Evolutionary conservation across 179 eudicot species (phyloP), one percentile per base, ranked within the genome.

Genomic region (Actinidia arguta): DNA sequence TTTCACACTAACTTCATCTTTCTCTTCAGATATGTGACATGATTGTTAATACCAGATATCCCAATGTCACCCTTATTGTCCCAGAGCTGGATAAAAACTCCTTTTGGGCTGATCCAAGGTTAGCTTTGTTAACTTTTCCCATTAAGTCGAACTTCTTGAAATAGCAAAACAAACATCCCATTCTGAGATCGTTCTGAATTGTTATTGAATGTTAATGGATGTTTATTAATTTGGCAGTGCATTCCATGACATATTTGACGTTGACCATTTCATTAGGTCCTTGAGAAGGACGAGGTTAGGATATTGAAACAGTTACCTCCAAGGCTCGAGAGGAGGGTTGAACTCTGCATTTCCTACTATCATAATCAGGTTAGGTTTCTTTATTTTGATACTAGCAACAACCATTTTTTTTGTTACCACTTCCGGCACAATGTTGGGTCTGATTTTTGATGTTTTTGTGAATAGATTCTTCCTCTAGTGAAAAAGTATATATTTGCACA

Each of bases 71-170:
- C 63, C 93, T 93, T 20, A 84, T 93, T 70, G 97, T 93, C 51
- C 95, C 95, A 14, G 97, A 93, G 78, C 85, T 93, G 89, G 97
- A 93, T 85, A 93, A 92, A 89, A 82, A 90, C 39, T 93, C 97
- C 24, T 93, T 93, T 71, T 93, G 97, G 95, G 88, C 92, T 39
- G 97, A 93, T 85, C 91, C 93, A 51, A 93, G 97, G 97, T 92
- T 73, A 5, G 68, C 50, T 58, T 14, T 5, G n/a, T 24, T 52
- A 56, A 8, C 8, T 56, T 58, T 58, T 8, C 51, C 54, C 39
- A 42, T 42, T 42, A 58, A n/a, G 20, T 58, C n/a, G 36, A 76
- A 68, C 8, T 59, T 77, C 36, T 42, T 50, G 61, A n/a, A n/a
- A n/a, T n/a, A n/a, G n/a, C n/a, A n/a, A n/a, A n/a, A n/a, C n/a